Percentiles rank a stretch among this genome's conserved stretches.
phyloP scores from a whole-genome alignment of 1,284 basidiomycete species.

The Volvariella volvacea region DNA sequence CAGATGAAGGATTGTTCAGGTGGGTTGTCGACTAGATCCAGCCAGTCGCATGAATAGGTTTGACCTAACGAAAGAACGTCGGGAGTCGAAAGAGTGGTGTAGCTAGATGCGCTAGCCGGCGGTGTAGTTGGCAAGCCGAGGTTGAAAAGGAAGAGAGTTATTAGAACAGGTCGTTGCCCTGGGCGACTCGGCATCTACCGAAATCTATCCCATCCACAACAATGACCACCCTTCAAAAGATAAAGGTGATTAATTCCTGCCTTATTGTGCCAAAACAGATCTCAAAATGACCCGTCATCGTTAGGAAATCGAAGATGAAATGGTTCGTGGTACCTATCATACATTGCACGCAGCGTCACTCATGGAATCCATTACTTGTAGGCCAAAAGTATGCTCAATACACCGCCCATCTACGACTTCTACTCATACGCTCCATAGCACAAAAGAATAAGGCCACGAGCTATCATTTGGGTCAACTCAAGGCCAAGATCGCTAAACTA shows the following conservation, averaged over 20 bases:
- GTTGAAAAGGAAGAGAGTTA: conserved; percentile 4
- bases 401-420: conserved; percentile 4
- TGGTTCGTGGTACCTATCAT: conserved; percentile 48
- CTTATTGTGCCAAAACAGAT: conserved; percentile 12
- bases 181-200: conserved; percentile 26
- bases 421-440: conserved; percentile 37
- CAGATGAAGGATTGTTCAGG: conserved; percentile 16
- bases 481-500: conserved; percentile 97
- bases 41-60: conserved; percentile 53
- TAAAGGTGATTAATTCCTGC: conserved; percentile 53
- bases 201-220: conserved; percentile 22
- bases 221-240: conserved; percentile 88
- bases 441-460: conserved; percentile 97
- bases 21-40: conserved; percentile 44
- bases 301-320: conserved; percentile 94
- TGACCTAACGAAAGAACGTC: neutral
- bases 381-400: conserved; percentile 40
- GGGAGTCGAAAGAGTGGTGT: neutral
- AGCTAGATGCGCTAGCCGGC: conserved; percentile 20
- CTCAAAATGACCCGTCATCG: conserved; percentile 9
- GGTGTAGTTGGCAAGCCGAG: conserved; percentile 7
- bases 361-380: conserved; percentile 22
- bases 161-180: conserved; percentile 1
- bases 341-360: conserved; percentile 8
- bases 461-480: conserved; percentile 95